Evolutionary conservation across 1,139 yeast genomes (phyloP), one percentile per base, ranked within the genome.

Genomic region (Geotrichum reessii): DNA sequence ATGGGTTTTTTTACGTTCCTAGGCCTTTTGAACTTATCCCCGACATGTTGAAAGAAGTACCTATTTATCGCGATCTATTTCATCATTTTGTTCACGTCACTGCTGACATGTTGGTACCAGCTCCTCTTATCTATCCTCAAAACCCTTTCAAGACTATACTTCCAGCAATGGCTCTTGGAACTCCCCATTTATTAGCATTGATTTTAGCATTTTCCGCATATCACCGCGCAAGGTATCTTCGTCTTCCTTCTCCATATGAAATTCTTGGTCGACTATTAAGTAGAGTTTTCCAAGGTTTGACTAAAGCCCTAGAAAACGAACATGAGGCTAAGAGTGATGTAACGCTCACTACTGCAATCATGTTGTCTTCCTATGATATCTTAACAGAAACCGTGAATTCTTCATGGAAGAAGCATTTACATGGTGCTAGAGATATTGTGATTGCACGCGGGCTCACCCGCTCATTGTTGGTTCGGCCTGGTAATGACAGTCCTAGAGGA

Each of bases 361-460:
- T 85, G 62, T 73, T 87, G 24, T 78, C 86, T n/a, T 81, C 86
- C 49, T 84, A 82, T 67, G 86, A 85, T 64, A 79, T 82, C n/a
- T 75, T 82, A 57, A 73, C 78, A 37, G 77, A 79, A 12, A 58
- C 65, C 2, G 63, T 63, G 4, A 52, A 57, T 21, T 53, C 65
- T 7, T 60, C 66, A 3, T 63, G 64, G 28, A 76, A 85, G 64
- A 80, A 85, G 1, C 93, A 86, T 69, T 74, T 84, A 58, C 76
- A 79, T 53, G 93, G 92, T 0, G 92, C 92, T 0, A 74, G 85
- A 59, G 87, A 84, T 66, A 84, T 87, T 47, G 78, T 87, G 33
- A 70, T 79, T 63, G 82, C 86, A n/a, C 70, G 88, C 61, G 80
- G 81, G n/a, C 71, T 78, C 53, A 73, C 78, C 31, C 46, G 40